Percentiles rank a stretch among this genome's conserved stretches.
Evolutionary conservation across 2,329 filamentous ascomycete genomes (phyloP).

Genomic region (Neopestalotiopsis rosae): DNA sequence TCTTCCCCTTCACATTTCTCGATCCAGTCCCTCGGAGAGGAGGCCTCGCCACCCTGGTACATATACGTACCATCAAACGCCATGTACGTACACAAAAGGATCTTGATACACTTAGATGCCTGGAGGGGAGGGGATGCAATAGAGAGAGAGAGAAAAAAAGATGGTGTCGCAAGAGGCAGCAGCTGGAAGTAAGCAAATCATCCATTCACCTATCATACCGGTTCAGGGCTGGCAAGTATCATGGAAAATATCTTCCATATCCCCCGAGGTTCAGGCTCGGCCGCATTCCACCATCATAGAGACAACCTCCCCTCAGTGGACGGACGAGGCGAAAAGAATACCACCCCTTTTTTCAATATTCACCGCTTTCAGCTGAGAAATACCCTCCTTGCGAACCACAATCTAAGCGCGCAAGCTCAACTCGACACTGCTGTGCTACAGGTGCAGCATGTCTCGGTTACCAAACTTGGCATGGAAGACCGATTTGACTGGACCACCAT

Average conservation of each 20-base stretch:
- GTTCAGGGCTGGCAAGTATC: neutral
- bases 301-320: neutral
- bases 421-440: neutral
- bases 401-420: neutral
- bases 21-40: neutral
- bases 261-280: neutral
- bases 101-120: no score
- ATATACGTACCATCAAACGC: no score
- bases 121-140: no score
- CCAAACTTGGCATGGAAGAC: neutral
- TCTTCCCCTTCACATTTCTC: neutral
- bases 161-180: neutral
- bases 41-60: no score
- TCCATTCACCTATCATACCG: neutral
- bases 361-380: neutral
- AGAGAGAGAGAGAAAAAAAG: neutral
- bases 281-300: neutral
- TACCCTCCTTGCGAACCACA: neutral
- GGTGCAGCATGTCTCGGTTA: constrained; percentile 6
- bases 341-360: neutral
- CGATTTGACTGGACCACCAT: neutral
- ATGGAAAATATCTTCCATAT: neutral
- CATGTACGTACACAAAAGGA: no score
- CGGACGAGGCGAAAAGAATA: neutral
- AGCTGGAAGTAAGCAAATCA: neutral